Evolutionary conservation across 1,284 basidiomycete genomes (phyloP), one percentile per base, ranked within the genome.

Genomic region (Rhizoctonia solani): DNA sequence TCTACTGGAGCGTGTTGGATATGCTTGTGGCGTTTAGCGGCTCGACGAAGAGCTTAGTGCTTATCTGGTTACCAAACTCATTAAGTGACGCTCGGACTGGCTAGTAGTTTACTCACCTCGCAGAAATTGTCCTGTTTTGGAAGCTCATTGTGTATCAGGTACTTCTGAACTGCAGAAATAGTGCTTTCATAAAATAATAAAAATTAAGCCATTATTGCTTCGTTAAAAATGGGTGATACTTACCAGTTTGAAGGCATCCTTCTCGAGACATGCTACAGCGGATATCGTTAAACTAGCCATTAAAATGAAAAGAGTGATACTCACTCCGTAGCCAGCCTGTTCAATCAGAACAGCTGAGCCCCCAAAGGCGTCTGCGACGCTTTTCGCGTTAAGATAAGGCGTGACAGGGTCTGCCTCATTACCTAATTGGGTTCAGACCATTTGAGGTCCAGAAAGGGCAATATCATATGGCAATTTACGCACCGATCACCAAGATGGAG

Each of bases 401-500:
- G 68, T 69, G 21, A 68, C 37, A 1, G 68, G 68, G 34, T 69
- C 68, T 3, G 63, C 68, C 23, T 47, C 23, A 27, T 69, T 69
- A 4, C 65, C 61, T 55, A 56, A 47, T 47, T 47, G 4, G 37
- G 37, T 16, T 16, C 16, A n/a, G n/a, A n/a, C 37, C 16, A 39
- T 39, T 39, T 8, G 37, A 8, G 37, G 16, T 8, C 37, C 16
- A 8, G 37, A 39, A 39, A 8, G 16, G 37, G n/a, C n/a, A n/a
- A n/a, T n/a, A 39, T 8, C 37, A 8, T 39, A 39, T 8, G 8
- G 37, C 37, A 8, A 39, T 39, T 19, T 11, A 46, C 30, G n/a
- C 19, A 63, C 58, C 68, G 21, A 69, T 58, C 13, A 69, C 61
- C n/a, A 69, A 29, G 41, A 69, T 59, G 3, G 61, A 30, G 34